These are phyloP conservation scores for Wickerhamomyces sp. DNA, from an alignment of 1,139 yeast genomes.

Conservation along the genomic window DNA sequence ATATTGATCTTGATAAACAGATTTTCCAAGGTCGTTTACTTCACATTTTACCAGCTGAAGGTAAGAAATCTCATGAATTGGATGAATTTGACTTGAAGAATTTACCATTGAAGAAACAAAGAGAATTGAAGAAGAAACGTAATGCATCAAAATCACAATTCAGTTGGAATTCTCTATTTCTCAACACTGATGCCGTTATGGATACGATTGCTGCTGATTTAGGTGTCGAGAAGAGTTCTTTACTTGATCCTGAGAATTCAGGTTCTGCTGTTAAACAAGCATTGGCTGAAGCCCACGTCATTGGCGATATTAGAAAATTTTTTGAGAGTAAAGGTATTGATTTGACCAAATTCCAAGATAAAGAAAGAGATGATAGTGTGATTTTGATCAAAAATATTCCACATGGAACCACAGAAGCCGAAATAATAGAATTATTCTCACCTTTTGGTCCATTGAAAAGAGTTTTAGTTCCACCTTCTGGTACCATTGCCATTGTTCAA, in stretches of 20 bases:
- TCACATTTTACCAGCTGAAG: constrained; percentile 83
- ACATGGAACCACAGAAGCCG: constrained; percentile 74
- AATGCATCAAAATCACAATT: constrained; percentile 84
- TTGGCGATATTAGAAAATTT: constrained; percentile 83
- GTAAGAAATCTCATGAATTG: constrained; percentile 69
- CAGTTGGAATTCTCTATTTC: constrained; percentile 90
- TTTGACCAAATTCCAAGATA: constrained; percentile 58
- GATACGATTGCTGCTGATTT: constrained; percentile 82
- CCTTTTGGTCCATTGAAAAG: constrained; percentile 78
- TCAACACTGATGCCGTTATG: constrained; percentile 89
- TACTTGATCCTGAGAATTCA: constrained; percentile 82
- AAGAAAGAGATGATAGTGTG: constrained; percentile 76
- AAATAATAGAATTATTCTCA: constrained; percentile 74
- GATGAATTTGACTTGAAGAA: constrained; percentile 90
- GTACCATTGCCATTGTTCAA: constrained; percentile 94
- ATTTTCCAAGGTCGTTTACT: constrained; percentile 91
- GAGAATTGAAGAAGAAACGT: constrained; percentile 75
- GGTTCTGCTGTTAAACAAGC: constrained; percentile 97
- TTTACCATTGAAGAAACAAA: constrained; percentile 86
- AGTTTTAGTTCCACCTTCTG: constrained; percentile 92
- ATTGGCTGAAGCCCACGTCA: constrained; percentile 93
- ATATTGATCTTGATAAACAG: constrained; percentile 69
- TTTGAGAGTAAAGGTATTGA: constrained; percentile 87
- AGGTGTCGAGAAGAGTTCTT: constrained; percentile 78
- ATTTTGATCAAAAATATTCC: constrained; percentile 88